phyloP scores from a whole-genome alignment of 108 stramenopile genomes.

The Skeletonema grethae region DNA sequence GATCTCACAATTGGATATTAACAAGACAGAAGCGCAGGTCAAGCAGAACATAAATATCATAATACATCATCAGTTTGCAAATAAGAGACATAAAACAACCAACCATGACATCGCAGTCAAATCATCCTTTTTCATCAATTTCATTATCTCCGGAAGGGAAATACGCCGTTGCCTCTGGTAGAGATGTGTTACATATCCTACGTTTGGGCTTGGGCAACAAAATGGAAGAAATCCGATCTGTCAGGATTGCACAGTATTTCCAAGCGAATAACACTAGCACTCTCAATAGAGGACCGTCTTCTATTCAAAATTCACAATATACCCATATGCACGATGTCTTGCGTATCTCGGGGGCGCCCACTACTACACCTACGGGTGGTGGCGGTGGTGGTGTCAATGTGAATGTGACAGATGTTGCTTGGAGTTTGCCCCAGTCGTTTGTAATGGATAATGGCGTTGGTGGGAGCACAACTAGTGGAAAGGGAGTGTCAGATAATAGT shows the following conservation, averaged over 20 bases:
- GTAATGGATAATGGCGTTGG: conserved; percentile 20
- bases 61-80: too few relatives aligned
- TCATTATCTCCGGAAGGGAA: conserved; percentile 65
- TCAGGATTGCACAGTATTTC: conserved; percentile 66
- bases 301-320: conserved; percentile 25
- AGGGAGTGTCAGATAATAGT: neutral
- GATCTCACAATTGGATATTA: too few relatives aligned
- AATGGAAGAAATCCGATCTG: conserved; percentile 50
- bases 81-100: neutral
- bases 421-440: conserved; percentile 66
- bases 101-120: conserved; percentile 5
- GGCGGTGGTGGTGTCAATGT: conserved; percentile 59
- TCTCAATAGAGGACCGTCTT: conserved; percentile 7
- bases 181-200: conserved; percentile 70
- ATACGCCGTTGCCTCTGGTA: conserved; percentile 68
- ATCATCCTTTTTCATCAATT: conserved; percentile 54
- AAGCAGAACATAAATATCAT: too few relatives aligned
- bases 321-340: conserved; percentile 41
- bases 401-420: conserved; percentile 75
- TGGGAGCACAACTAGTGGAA: conserved; percentile 10
- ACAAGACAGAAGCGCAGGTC: too few relatives aligned
- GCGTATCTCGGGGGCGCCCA: conserved; percentile 17
- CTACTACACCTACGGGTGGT: conserved; percentile 33
- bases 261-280: conserved; percentile 27
- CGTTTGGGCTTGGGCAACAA: conserved; percentile 27